A percentile compares a stretch with the other conserved stretches of the same genome.
phyloP scores from a whole-genome alignment of 2,329 filamentous ascomycete species.

The Biscogniauxia sp. region DNA sequence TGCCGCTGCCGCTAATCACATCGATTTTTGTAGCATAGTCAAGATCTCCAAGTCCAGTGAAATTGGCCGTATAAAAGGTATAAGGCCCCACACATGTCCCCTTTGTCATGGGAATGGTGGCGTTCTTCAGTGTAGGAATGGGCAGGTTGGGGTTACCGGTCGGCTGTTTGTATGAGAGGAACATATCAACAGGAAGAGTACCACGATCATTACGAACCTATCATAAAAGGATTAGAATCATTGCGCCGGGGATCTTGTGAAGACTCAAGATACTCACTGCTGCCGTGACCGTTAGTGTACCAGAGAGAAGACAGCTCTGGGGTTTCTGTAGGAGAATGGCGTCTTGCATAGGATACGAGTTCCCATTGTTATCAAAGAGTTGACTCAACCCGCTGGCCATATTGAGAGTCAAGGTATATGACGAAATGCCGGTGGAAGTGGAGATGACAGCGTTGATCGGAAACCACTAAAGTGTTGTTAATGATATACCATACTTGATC shows the following conservation, averaged over 20 bases:
- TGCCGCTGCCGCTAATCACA: constrained; percentile 39
- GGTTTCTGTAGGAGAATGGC: constrained; percentile 52
- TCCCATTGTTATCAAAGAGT: constrained; percentile 56
- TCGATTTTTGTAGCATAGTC: constrained; percentile 46
- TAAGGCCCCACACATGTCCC: constrained; percentile 46
- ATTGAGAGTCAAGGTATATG: constrained; percentile 55
- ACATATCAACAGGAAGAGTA: constrained; percentile 39
- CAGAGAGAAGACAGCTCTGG: constrained; percentile 54
- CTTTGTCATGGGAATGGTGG: constrained; percentile 39
- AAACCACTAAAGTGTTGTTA: constrained; percentile 33
- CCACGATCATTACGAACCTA: constrained; percentile 47
- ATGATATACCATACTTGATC: neutral
- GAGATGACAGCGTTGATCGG: constrained; percentile 51
- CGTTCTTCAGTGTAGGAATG: constrained; percentile 39
- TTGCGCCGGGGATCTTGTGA: neutral
- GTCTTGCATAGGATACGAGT: constrained; percentile 53
- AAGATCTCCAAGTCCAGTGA: constrained; percentile 43
- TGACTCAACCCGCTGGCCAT: constrained; percentile 45
- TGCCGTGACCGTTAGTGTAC: constrained; percentile 44
- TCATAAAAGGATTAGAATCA: neutral
- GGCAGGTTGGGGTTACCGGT: constrained; percentile 38
- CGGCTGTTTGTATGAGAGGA: constrained; percentile 43
- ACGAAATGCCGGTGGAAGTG: constrained; percentile 58
- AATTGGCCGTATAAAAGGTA: constrained; percentile 45
- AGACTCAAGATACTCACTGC: constrained; percentile 29